Conservation (phyloP, 148 eudicot species). For the Chenopodium formosanum region DNA sequence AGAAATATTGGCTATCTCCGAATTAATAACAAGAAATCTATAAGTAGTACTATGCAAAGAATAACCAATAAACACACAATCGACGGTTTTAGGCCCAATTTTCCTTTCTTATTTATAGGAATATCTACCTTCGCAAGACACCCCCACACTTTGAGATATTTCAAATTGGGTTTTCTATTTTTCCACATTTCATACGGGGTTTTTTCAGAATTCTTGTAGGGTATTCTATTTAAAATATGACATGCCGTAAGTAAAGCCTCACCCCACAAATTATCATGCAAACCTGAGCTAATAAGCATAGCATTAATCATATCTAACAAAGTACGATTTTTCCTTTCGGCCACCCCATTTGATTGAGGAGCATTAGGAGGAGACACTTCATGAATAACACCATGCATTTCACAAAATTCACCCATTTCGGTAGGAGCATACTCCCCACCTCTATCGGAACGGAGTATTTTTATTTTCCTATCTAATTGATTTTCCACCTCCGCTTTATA, state of each 20-base stretch:
- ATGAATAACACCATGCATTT: conserved; percentile 4
- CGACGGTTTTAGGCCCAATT: neutral
- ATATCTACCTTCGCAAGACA: too few relatives aligned
- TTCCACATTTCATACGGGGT: too few relatives aligned
- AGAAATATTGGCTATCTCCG: neutral
- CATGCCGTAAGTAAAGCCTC: too few relatives aligned
- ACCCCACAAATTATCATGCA: too few relatives aligned
- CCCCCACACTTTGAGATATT: too few relatives aligned
- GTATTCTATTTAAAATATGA: too few relatives aligned
- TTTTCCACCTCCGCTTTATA: neutral
- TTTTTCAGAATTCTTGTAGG: too few relatives aligned
- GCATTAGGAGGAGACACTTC: conserved; percentile 6
- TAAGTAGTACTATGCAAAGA: neutral
- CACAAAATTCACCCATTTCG: conserved; percentile 5
- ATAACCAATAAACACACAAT: conserved; percentile 4
- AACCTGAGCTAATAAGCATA: too few relatives aligned
- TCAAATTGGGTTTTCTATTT: too few relatives aligned
- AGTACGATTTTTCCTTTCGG: conserved; percentile 15
- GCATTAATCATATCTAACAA: neutral
- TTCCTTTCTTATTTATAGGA: too few relatives aligned
- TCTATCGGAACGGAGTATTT: conserved; percentile 1
- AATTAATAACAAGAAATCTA: conserved; percentile 10
- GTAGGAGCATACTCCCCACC: conserved; percentile 6
- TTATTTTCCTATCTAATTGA: neutral
- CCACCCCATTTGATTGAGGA: conserved; percentile 9